Percentiles rank a stretch among this genome's conserved stretches.
Evolutionary conservation across 371 early-diverging fungal species (phyloP).

Genomic region (Saksenaea vasiformis): DNA sequence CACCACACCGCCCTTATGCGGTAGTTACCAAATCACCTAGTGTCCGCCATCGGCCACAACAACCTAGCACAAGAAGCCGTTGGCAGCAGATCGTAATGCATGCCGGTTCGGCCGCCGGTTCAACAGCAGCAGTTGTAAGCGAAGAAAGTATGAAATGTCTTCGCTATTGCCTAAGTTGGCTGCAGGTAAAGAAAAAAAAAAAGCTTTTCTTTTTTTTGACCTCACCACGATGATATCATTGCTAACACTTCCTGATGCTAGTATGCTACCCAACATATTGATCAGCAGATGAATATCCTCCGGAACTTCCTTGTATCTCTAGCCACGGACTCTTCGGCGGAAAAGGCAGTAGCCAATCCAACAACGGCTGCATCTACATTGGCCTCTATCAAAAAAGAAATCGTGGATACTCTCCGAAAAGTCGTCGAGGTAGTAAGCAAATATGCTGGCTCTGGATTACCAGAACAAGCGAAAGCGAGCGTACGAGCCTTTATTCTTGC

Average conservation of each 20-base stretch:
- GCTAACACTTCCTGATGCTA: constrained; percentile 21
- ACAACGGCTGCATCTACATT: constrained; percentile 46
- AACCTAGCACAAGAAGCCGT: constrained; percentile 45
- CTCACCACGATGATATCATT: background rate
- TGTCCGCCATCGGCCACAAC: constrained; percentile 22
- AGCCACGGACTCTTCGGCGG: constrained; percentile 28
- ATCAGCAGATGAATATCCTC: constrained; percentile 75
- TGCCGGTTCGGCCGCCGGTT: constrained; percentile 68
- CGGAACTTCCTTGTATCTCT: constrained; percentile 66
- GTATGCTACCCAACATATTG: constrained; percentile 85
- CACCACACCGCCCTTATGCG: constrained; percentile 42
- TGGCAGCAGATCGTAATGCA: constrained; percentile 78
- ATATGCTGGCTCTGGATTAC: constrained; percentile 86
- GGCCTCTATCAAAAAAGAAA: constrained; percentile 73
- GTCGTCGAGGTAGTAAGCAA: constrained; percentile 87
- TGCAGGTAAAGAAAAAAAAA: constrained; percentile 57
- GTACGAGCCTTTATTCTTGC: constrained; percentile 87
- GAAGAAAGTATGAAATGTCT: constrained; percentile 81
- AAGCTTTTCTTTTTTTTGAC: no score
- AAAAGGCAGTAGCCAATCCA: constrained; percentile 15
- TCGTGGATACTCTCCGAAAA: constrained; percentile 83
- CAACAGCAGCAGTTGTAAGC: constrained; percentile 74
- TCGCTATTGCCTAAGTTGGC: constrained; percentile 81
- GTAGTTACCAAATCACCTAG: constrained; percentile 24
- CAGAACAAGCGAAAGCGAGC: constrained; percentile 79